Percentiles rank a stretch among this genome's conserved stretches.
phyloP scores from a whole-genome alignment of 164 flowering plant genomes.

The Vitis vinifera region ASM3070453v1 NC_081810.1:3662001-3662500 shows the following conservation, averaged over 20 bases:
- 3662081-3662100: not conserved
- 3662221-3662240: conserved; percentile 85
- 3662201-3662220: conserved; percentile 76
- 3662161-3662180: conserved; percentile 35
- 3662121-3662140: not conserved
- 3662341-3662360: conserved; percentile 42
- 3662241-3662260: conserved; percentile 71
- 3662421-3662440: not conserved
- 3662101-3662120: not conserved
- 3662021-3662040: conserved; percentile 83
- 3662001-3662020: conserved; percentile 78
- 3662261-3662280: conserved; percentile 43
- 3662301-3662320: conserved; percentile 22
- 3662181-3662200: conserved; percentile 73
- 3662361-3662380: no score
- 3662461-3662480: no score
- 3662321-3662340: conserved; percentile 35
- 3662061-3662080: conserved; percentile 70
- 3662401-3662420: conserved; percentile 1
- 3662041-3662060: conserved; percentile 93
- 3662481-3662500: no score
- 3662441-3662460: not conserved
- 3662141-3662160: not conserved
- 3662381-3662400: not conserved
- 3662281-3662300: conserved; percentile 26